Evolutionary conservation across 768 basidiomycete species (phyloP).

Genomic region (Gloeopeniophorella convolvens): DNA sequence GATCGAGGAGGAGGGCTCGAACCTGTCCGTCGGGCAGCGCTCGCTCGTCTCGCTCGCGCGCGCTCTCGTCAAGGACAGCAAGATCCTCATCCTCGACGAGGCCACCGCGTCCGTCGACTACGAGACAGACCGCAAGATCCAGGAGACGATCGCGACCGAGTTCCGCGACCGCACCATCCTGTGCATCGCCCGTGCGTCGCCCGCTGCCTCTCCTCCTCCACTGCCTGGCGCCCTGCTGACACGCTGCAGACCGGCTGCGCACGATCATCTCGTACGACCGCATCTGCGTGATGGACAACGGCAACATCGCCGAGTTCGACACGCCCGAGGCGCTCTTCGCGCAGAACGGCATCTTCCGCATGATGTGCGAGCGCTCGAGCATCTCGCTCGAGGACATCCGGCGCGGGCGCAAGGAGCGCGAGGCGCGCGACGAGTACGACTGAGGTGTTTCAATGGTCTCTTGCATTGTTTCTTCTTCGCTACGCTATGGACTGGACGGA

Average conservation of each 20-base stretch:
- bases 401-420: conserved; percentile 28
- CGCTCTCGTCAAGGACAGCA: conserved; percentile 80
- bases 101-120: conserved; percentile 89
- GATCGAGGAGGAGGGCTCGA: conserved; percentile 83
- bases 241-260: conserved; percentile 58
- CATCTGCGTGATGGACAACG: conserved; percentile 82
- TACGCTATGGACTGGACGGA: too few species aligned
- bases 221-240: neutral
- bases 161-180: conserved; percentile 81
- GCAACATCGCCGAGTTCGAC: conserved; percentile 80
- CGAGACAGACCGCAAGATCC: conserved; percentile 87
- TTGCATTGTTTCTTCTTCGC: too few species aligned
- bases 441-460: too few species aligned
- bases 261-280: conserved; percentile 88
- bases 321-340: conserved; percentile 62
- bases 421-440: neutral
- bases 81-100: conserved; percentile 85
- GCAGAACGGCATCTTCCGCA: conserved; percentile 63
- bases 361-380: conserved; percentile 82
- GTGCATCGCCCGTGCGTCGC: conserved; percentile 73
- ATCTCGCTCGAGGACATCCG: conserved; percentile 68
- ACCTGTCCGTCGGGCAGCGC: conserved; percentile 76
- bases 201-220: neutral
- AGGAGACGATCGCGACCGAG: conserved; percentile 79
- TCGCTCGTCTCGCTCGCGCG: conserved; percentile 84